Evolutionary conservation across 208 protist species (phyloP), one percentile per base, ranked within the genome.

Genomic region (Crithidia sp.): DNA sequence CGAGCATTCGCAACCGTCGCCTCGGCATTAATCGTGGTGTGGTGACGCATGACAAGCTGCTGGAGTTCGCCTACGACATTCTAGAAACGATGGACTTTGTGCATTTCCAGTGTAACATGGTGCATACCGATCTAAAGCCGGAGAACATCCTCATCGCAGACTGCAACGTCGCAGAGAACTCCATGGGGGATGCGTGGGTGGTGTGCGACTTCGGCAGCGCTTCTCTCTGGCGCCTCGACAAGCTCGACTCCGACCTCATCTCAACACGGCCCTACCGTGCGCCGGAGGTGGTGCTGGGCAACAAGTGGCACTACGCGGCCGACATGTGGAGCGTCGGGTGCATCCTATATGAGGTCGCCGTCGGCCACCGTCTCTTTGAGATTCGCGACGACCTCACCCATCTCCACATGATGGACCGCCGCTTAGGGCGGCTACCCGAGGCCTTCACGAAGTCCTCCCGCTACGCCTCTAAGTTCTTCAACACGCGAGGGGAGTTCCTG

Each of bases 51-150:
- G 60, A 68, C 28, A 82, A 79, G 64, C 44, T 97, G 19, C 45
- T 90, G 0, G 62, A 83, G 52, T 86, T 97, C 19, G 76, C 88
- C 28, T 83, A 76, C 44, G 85, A 94, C n/a, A 60, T 97, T 19
- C 79, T 96, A 41, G 84, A 92, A 50, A 89, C 94, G 44, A 74
- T 96, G 57, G 58, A 74, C 0, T 95, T 90, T 59, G 79, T 97
- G 43, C 94, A 97, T 74, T 87, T 90, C 56, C 74, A 89, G 64
- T 94, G 88, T 61, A 53, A 76, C 45, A 95, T 99, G 84, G 95
- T 98, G 50, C 98, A 99, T 87, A 98, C 97, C 8, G 98, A 99
- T 75, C 67, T 99, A 4, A 99, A 99, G 77, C 98, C 97, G 4
- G 97, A 99, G 74, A 99, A 99, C 87, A 96, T 99, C 54, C 84